Evolutionary conservation across 1,139 yeast genomes (phyloP).

Genomic region (Diutina pseudorugosa): DNA sequence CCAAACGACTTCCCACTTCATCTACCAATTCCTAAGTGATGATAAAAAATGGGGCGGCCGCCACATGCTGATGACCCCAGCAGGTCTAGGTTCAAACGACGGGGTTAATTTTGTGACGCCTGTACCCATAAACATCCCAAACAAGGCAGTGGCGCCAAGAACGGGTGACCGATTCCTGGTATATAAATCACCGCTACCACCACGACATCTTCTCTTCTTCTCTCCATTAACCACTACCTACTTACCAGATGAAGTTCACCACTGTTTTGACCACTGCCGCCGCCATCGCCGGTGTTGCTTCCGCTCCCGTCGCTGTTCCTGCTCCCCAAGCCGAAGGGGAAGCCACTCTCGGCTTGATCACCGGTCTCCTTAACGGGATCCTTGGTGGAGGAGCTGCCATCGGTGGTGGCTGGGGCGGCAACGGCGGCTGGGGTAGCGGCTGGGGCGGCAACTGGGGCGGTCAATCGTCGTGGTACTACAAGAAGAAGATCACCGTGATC

Average conservation of each 20-base stretch:
- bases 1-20: no score
- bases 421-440: neutral
- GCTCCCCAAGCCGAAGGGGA: neutral
- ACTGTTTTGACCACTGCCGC: neutral
- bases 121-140: no score
- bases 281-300: constrained; percentile 4
- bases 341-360: neutral
- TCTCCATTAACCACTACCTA: neutral
- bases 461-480: neutral
- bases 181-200: no score
- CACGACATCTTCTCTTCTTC: neutral
- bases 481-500: neutral
- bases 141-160: neutral
- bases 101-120: no score
- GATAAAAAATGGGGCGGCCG: no score
- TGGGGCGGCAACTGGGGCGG: neutral
- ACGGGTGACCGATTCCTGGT: neutral
- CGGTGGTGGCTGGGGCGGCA: neutral
- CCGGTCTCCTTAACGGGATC: neutral
- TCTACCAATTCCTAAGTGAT: no score
- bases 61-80: no score
- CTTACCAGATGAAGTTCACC: constrained; percentile 1
- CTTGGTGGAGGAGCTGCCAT: neutral
- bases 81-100: no score
- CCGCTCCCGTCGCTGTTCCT: constrained; percentile 3